A percentile compares a stretch with the other conserved stretches of the same genome.
Evolutionary conservation across 495 filamentous ascomycete genomes (phyloP).

Genomic region (Trypethelium eluteriae): DNA sequence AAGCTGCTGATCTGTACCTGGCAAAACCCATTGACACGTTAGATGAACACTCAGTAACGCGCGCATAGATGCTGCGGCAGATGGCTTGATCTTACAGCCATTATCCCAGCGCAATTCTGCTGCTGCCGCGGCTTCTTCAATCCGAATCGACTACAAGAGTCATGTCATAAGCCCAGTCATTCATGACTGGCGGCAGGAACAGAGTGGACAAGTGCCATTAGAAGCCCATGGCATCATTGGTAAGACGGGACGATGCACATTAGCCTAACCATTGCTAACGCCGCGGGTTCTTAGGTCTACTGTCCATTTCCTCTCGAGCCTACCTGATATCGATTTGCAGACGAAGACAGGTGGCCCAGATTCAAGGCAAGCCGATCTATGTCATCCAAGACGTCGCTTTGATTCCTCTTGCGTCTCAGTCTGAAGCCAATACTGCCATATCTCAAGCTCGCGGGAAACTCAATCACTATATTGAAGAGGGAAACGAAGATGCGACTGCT

Average conservation of each 20-base stretch:
- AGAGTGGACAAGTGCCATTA: conserved; percentile 42
- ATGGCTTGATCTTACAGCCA: conserved; percentile 79
- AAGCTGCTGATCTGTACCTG: conserved; percentile 19
- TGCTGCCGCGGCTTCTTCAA: conserved; percentile 37
- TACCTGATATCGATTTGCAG: conserved; percentile 79
- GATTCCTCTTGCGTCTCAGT: conserved; percentile 71
- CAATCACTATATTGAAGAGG: conserved; percentile 36
- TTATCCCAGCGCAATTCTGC: conserved; percentile 38
- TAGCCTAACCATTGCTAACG: conserved; percentile 1
- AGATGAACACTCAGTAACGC: not conserved
- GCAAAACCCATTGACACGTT: not conserved
- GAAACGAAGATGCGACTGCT: conserved; percentile 35
- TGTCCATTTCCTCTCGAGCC: conserved; percentile 47
- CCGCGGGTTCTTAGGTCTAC: conserved; percentile 56
- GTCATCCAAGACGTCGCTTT: conserved; percentile 77
- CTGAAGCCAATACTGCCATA: conserved; percentile 65
- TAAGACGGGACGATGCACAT: conserved; percentile 37
- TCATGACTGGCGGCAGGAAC: conserved; percentile 36
- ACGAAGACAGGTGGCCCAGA: conserved; percentile 79
- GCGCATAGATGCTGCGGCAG: conserved; percentile 72
- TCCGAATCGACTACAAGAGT: conserved; percentile 70
- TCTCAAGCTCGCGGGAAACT: conserved; percentile 50
- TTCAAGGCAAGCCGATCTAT: conserved; percentile 75
- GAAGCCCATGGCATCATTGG: conserved; percentile 84
- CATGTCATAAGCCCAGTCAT: conserved; percentile 46